Evolutionary conservation across 345 rosid genomes (phyloP).

Genomic region (Eucalyptus pumila): DNA sequence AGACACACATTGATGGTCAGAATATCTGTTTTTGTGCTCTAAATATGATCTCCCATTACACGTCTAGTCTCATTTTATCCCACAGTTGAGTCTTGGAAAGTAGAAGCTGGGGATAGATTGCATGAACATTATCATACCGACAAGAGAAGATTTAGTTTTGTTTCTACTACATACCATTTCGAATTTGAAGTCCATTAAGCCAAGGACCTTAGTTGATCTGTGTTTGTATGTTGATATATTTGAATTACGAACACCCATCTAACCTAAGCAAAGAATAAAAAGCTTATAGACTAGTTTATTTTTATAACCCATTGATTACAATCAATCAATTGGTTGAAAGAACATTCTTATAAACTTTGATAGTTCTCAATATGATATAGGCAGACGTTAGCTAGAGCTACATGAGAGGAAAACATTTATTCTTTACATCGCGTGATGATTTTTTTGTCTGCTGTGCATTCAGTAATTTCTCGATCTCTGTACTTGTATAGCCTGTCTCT

Average conservation of each 20-base stretch:
- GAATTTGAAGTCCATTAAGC: background rate
- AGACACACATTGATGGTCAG: accelerated
- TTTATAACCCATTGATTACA: background rate
- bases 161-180: background rate
- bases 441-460: background rate
- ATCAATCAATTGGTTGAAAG: background rate
- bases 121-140: no score
- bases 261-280: background rate
- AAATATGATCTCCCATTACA: background rate
- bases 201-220: background rate
- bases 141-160: background rate
- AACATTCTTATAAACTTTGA: background rate
- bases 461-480: background rate
- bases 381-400: background rate
- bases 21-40: background rate
- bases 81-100: background rate
- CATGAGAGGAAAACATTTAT: background rate
- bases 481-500: background rate
- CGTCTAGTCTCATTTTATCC: background rate
- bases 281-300: background rate
- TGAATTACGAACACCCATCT: background rate
- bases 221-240: background rate
- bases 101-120: background rate
- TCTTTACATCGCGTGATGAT: background rate
- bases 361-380: background rate